phyloP scores from a whole-genome alignment of 345 rosid genomes.

The Murraya koenigii region DNA sequence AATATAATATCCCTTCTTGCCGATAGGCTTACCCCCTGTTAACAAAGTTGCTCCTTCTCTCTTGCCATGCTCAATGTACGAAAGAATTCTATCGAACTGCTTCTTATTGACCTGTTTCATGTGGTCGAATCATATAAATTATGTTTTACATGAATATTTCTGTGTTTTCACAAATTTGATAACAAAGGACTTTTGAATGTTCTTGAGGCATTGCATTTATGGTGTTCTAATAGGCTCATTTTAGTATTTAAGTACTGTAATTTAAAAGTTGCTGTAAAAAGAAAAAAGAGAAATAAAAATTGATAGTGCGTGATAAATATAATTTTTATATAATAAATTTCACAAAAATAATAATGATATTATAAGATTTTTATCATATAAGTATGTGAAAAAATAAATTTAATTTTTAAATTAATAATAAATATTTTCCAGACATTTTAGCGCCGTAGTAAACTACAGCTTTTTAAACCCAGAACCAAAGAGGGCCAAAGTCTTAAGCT shows the following conservation, averaged over 20 bases:
- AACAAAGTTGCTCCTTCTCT: slow-evolving; percentile 71
- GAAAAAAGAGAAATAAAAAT: no score
- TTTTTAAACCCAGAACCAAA: no score
- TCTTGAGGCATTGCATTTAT: not conserved
- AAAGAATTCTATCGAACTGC: slow-evolving; percentile 55
- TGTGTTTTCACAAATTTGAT: not conserved
- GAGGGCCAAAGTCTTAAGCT: no score
- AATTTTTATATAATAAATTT: no score
- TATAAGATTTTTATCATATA: no score
- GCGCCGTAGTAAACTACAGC: rapidly evolving
- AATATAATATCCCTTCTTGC: slow-evolving; percentile 59
- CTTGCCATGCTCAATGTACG: slow-evolving; percentile 69
- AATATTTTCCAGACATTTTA: no score
- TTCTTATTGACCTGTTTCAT: slow-evolving; percentile 48
- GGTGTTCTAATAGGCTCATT: no score
- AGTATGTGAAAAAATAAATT: no score
- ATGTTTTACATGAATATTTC: no score
- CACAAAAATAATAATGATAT: no score
- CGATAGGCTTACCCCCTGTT: slow-evolving; percentile 56
- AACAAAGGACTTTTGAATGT: not conserved
- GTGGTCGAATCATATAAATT: not conserved
- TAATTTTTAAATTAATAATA: no score
- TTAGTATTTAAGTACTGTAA: not conserved
- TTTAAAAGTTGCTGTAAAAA: not conserved
- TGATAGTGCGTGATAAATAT: no score